Evolutionary conservation across 1,284 basidiomycete genomes (phyloP), one percentile per base, ranked within the genome.

Genomic region (Pseudozyma sp.): DNA sequence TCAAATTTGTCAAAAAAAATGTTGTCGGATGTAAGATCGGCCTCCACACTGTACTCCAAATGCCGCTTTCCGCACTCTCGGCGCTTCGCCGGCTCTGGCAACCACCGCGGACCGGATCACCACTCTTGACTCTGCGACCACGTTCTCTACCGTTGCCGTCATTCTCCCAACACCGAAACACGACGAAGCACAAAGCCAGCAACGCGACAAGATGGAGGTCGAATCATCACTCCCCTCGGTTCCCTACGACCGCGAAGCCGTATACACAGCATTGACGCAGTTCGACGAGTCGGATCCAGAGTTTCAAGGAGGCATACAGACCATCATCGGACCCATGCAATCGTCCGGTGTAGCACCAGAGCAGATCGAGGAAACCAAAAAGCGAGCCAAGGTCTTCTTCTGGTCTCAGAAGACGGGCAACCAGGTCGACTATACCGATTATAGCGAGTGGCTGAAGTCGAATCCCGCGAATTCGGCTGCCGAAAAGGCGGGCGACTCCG

Each of bases 361-460:
- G 9, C 68, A 80, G 46, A 67, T 81, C 16, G 47, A 64, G 24
- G 59, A 68, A n/a, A 75, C 74, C 5, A 58, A 69, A 31, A 55
- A 49, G 49, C 46, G 68, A 5, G 80, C 80, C 1, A 69, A 66
- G 9, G 68, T 74, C 3, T 81, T 74, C 48, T 81, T 73, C 54
- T 68, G 59, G 66, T 57, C 58, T 8, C 57, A 68, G 51, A 65
- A 61, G 64, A 70, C 68, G 3, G 68, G 71, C 24, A 59, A 61
- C 13, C 54, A 70, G 51, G 64, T 74, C 24, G 65, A 70, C 29
- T 68, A 64, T 34, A 50, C 57, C 0, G 75, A 74, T 33, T 77
- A 77, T 44, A 57, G 30, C 29, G 54, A 54, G 2, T 77, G 75
- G 75, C 57, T 69, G 2, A 42, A 33, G 5, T 34, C 48, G 13